Evolutionary conservation across 192 early-diverging fungal species (phyloP).

Genomic region (Radiomyces spectabilis): DNA sequence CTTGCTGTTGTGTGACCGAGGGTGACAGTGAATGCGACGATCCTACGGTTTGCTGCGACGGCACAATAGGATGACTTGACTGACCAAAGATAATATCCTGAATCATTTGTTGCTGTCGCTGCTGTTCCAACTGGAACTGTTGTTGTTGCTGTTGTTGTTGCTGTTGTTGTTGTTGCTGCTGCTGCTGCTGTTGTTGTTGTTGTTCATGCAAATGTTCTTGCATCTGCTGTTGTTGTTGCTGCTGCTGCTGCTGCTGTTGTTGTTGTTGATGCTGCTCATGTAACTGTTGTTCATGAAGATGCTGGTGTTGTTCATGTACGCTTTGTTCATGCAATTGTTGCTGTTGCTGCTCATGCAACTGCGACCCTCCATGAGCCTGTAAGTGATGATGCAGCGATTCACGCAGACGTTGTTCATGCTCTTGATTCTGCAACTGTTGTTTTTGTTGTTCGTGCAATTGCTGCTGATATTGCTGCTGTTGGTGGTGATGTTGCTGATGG

Average conservation of each 20-base stretch:
- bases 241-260: constrained; percentile 4
- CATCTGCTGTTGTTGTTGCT: neutral
- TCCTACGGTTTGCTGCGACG: neutral
- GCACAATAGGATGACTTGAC: neutral
- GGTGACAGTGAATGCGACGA: neutral
- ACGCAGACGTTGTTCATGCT: constrained; percentile 21
- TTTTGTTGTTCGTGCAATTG: neutral
- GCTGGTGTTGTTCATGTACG: constrained; percentile 19
- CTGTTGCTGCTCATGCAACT: constrained; percentile 19
- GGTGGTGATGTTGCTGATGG: constrained; percentile 20
- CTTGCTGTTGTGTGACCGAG: neutral
- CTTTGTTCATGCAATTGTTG: constrained; percentile 20
- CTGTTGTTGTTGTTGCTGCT: neutral
- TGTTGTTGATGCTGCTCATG: constrained; percentile 31
- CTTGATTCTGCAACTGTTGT: constrained; percentile 22
- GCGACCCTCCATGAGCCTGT: too few relatives aligned
- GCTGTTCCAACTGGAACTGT: neutral
- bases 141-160: constrained; percentile 4
- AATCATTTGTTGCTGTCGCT: neutral
- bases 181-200: neutral
- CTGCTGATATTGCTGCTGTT: constrained; percentile 17
- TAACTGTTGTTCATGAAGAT: constrained; percentile 9
- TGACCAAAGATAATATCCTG: neutral
- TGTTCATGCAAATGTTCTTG: neutral
- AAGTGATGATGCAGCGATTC: neutral